phyloP scores from a whole-genome alignment of 2,329 filamentous ascomycete species.

The Aspergillus pseudoglaucus region DNA sequence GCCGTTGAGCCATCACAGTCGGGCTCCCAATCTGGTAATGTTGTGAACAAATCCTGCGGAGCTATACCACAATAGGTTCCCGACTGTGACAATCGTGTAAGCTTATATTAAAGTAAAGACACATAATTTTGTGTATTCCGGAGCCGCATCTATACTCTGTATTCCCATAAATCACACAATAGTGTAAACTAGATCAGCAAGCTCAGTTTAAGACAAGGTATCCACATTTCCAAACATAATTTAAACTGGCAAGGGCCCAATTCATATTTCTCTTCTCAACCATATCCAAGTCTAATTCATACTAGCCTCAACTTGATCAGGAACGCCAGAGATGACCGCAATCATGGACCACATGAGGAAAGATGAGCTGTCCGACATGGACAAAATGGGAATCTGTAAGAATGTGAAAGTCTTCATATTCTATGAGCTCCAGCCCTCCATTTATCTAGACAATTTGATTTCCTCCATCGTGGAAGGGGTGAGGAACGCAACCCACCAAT shows the following conservation, averaged over 20 bases:
- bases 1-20: not conserved
- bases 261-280: not conserved
- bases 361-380: constrained; percentile 18
- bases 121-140: not conserved
- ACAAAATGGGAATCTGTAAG: constrained; percentile 14
- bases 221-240: not conserved
- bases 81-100: not conserved
- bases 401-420: constrained; percentile 14
- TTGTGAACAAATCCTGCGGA: not conserved
- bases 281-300: not conserved
- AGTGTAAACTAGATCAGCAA: not conserved
- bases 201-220: not conserved
- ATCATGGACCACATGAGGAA: constrained; percentile 3
- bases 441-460: constrained; percentile 6
- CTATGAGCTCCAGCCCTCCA: constrained; percentile 11
- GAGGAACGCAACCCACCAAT: constrained; percentile 10
- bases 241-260: not conserved
- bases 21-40: not conserved
- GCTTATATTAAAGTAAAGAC: not conserved
- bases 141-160: not conserved
- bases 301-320: not conserved
- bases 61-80: not conserved
- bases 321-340: not conserved
- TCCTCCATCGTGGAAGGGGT: constrained; percentile 13
- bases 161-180: not conserved